phyloP scores from a whole-genome alignment of 2,329 filamentous ascomycete genomes.

The Penicillium griseofulvum region DNA sequence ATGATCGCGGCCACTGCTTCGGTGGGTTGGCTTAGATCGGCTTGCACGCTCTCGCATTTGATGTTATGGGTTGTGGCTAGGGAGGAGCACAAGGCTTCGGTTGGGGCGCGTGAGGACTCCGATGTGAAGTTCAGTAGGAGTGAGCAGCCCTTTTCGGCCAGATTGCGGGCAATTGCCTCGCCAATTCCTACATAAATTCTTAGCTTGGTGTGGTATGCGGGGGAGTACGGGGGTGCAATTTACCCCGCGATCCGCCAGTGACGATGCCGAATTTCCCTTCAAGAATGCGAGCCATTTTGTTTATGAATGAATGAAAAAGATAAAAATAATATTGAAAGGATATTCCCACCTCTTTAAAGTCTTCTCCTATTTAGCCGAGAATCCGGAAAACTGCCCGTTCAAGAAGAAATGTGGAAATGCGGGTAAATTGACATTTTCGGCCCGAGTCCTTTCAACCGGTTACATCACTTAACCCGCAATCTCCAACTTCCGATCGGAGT shows the following conservation, averaged over 20 bases:
- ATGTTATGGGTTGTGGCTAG: conserved; percentile 60
- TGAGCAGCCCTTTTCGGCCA: conserved; percentile 69
- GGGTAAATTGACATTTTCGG: conserved; percentile 5
- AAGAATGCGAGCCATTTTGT: conserved; percentile 40
- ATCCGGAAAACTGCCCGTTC: conserved; percentile 28
- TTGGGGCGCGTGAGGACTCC: conserved; percentile 54
- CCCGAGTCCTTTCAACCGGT: not conserved
- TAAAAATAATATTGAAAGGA: not conserved
- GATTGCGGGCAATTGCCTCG: conserved; percentile 63
- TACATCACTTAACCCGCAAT: too few species aligned
- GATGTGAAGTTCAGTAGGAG: conserved; percentile 72
- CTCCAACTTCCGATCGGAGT: too few species aligned
- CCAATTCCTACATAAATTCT: conserved; percentile 63
- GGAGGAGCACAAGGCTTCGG: conserved; percentile 54
- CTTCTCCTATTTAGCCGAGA: conserved; percentile 17
- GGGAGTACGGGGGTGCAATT: conserved; percentile 4
- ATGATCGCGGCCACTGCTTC: conserved; percentile 60
- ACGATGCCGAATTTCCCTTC: conserved; percentile 76
- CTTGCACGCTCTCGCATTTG: conserved; percentile 62
- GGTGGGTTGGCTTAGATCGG: conserved; percentile 64
- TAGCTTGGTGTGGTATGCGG: conserved; percentile 2
- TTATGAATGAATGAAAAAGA: not conserved
- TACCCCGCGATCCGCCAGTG: conserved; percentile 76
- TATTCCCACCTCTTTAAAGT: conserved; percentile 8
- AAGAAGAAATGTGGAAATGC: conserved; percentile 8